These are phyloP conservation scores for Rhizodiscina lignyota DNA, from an alignment of 495 filamentous ascomycete genomes.

Conservation along the genomic window DNA sequence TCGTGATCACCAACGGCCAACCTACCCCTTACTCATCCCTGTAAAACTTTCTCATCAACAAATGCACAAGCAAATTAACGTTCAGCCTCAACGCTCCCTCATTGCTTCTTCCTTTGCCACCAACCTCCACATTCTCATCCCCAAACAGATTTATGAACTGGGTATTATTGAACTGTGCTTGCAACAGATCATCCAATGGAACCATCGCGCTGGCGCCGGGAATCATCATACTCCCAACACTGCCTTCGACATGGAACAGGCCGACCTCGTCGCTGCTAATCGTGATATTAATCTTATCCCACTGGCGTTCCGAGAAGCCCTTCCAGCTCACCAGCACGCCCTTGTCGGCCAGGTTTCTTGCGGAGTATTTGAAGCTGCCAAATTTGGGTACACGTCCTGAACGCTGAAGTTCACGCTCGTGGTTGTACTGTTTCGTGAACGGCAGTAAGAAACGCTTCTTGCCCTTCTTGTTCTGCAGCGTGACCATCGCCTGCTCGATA, in stretches of 20 bases:
- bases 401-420: constrained; percentile 85
- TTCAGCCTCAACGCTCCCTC: constrained; percentile 61
- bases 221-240: constrained; percentile 84
- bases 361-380: constrained; percentile 91
- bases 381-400: constrained; percentile 89
- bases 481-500: constrained; percentile 96
- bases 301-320: constrained; percentile 72
- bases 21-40: constrained; percentile 41
- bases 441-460: constrained; percentile 91
- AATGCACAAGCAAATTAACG: constrained; percentile 87
- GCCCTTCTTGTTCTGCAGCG: constrained; percentile 92
- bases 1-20: no score
- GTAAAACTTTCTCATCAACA: constrained; percentile 98
- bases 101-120: constrained; percentile 10
- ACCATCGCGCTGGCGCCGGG: constrained; percentile 84
- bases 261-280: constrained; percentile 91
- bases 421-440: constrained; percentile 97
- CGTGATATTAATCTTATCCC: constrained; percentile 81
- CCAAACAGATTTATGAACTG: constrained; percentile 83
- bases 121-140: constrained; percentile 1
- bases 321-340: constrained; percentile 82
- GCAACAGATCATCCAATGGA: constrained; percentile 81
- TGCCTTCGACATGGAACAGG: constrained; percentile 84
- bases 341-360: constrained; percentile 74
- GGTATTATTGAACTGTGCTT: constrained; percentile 91